These are phyloP conservation scores for Candida incommunis DNA, from an alignment of 805 yeast genomes.

Conservation along the genomic window DNA sequence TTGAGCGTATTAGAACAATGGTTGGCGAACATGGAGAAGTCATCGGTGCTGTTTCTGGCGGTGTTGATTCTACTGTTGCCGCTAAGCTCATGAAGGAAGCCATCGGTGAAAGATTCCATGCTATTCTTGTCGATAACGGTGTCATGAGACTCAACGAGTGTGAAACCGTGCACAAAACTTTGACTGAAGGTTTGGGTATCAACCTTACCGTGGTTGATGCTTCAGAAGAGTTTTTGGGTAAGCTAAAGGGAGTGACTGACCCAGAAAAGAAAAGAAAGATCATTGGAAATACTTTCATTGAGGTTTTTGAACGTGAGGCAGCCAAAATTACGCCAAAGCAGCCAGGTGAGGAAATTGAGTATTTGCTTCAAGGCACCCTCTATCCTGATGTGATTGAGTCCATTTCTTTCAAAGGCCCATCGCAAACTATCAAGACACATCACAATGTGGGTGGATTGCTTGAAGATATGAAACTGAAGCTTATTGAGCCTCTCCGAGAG, in stretches of 20 bases:
- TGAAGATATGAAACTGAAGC: constrained; percentile 95
- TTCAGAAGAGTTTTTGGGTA: constrained; percentile 69
- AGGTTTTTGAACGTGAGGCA: constrained; percentile 93
- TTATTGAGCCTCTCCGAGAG: constrained; percentile 97
- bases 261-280: constrained; percentile 98
- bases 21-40: constrained; percentile 98
- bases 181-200: constrained; percentile 88
- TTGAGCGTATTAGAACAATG: constrained; percentile 73
- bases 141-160: constrained; percentile 94
- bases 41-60: constrained; percentile 98
- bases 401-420: constrained; percentile 97
- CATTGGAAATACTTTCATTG: constrained; percentile 95
- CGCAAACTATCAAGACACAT: constrained; percentile 98
- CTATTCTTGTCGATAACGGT: constrained; percentile 95
- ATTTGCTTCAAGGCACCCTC: constrained; percentile 87
- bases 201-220: constrained; percentile 93
- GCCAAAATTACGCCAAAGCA: constrained; percentile 70
- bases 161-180: constrained; percentile 69
- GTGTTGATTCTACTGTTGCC: constrained; percentile 98
- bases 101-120: constrained; percentile 97
- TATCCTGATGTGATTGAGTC: constrained; percentile 99
- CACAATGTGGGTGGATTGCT: constrained; percentile 98
- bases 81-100: constrained; percentile 97
- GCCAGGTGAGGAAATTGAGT: constrained; percentile 82
- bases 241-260: constrained; percentile 87